Evolutionary conservation across 1,139 yeast genomes (phyloP).

Genomic region (Keqinozyma sinolaborantium): DNA sequence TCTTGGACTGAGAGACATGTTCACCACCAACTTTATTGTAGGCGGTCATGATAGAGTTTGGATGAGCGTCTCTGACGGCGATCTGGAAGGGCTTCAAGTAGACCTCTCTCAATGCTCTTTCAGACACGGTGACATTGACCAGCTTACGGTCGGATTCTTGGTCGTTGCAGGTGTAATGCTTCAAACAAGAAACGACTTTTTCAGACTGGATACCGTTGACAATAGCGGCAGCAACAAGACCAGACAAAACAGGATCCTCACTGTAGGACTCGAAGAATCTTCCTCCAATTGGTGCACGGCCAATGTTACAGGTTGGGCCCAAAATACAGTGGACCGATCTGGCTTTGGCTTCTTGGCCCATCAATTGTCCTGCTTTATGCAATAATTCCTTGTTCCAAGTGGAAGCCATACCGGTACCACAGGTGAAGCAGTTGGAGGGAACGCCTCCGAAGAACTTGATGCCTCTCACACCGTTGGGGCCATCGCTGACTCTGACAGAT

Average conservation of each 20-base stretch:
- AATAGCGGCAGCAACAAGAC: constrained; percentile 45
- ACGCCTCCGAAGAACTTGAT: constrained; percentile 27
- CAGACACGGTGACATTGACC: constrained; percentile 46
- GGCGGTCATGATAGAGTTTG: constrained; percentile 54
- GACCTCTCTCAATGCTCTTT: constrained; percentile 58
- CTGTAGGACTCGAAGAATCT: constrained; percentile 60
- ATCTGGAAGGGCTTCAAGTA: constrained; percentile 61
- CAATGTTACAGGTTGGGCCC: constrained; percentile 56
- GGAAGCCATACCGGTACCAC: constrained; percentile 45
- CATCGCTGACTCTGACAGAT: constrained; percentile 30
- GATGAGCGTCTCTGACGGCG: constrained; percentile 48
- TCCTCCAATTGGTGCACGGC: constrained; percentile 62
- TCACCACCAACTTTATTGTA: constrained; percentile 59
- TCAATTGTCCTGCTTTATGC: constrained; percentile 24
- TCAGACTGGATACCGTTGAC: constrained; percentile 53
- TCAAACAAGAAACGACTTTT: constrained; percentile 53
- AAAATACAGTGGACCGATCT: constrained; percentile 42
- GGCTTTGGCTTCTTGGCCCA: constrained; percentile 33
- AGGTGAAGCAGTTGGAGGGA: constrained; percentile 35
- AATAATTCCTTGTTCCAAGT: constrained; percentile 27
- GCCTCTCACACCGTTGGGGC: constrained; percentile 36
- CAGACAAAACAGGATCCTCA: constrained; percentile 60
- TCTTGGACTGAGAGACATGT: constrained; percentile 47
- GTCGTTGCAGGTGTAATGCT: constrained; percentile 61
- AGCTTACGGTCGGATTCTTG: constrained; percentile 53